Base-by-base conservation (phyloP, 768 basidiomycete species). In the Boletus sensibilis region DNA sequence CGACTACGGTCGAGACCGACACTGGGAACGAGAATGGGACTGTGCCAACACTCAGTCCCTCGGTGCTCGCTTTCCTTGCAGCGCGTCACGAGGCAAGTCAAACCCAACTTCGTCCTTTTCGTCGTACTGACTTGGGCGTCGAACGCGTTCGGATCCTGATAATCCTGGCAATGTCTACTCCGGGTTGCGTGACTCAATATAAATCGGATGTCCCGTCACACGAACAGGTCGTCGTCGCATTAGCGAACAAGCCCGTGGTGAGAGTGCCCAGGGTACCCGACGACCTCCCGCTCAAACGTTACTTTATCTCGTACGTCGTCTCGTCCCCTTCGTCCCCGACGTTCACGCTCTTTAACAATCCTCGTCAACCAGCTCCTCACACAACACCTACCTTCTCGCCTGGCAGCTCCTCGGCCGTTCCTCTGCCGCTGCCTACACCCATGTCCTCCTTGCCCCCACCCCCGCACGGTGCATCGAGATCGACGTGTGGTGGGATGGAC, bases 321-420 rank as follows among this genome's bases (percentile, higher is more conserved):
- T 18, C 25, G 6, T 13, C 42, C 1, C 41, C 14, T 16, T 42
- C 21, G 41, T 16, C 27, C 12, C 11, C 27, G 11, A n/a, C 29
- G 29, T 45, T 45, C n/a, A 31, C 45, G 14, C n/a, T 31, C 29
- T 41, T 29, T 13, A 4, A 31, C 6, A 4, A 14, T 31, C 29
- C 12, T 45, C 44, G 4, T 20, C 18, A 4, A 31, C 6, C 4
- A 46, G 84, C 5, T 82, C 84, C 1, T 85, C 84, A 0, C 85
- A 87, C 60, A 87, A 87, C 63, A 86, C 86, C 2, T 87, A 87
- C 60, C 76, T 87, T 1, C 70, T 85, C 3, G 76, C 81, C 2
- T 75, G 81, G 40, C 85, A 86, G 62, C 66, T 87, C 25, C 67
- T 83, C 16, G 85, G 85, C 7, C 74, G 73, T 37, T 71, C 82